Evolutionary conservation across 192 early-diverging fungal species (phyloP).

Genomic region (Funneliformis mosseae): DNA sequence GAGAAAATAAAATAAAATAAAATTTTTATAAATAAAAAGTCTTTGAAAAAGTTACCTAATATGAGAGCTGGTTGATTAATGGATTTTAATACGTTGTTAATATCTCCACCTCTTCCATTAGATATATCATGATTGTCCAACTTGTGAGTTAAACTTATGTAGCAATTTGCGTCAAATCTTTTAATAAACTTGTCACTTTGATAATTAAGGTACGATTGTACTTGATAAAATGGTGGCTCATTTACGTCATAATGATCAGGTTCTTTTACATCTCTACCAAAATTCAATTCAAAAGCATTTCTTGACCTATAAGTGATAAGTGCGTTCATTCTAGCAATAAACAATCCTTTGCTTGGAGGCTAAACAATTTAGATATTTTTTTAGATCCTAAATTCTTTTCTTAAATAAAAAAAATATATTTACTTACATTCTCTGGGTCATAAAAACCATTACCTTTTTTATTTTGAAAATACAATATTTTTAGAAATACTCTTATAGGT

Average conservation of each 20-base stretch:
- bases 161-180: slow-evolving; percentile 98
- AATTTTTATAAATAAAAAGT: too few relatives aligned
- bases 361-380: slow-evolving; percentile 25
- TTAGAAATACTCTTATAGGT: not conserved
- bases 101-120: slow-evolving; percentile 54
- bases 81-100: slow-evolving; percentile 59
- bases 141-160: slow-evolving; percentile 92
- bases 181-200: slow-evolving; percentile 96
- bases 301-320: slow-evolving; percentile 95
- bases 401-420: not conserved
- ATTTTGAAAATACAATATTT: slow-evolving; percentile 21
- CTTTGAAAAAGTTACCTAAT: slow-evolving; percentile 72
- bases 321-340: slow-evolving; percentile 96
- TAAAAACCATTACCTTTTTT: slow-evolving; percentile 64
- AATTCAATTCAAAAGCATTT: slow-evolving; percentile 94
- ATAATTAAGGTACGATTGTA: slow-evolving; percentile 96
- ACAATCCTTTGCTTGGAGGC: slow-evolving; percentile 81
- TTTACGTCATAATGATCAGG: slow-evolving; percentile 19
- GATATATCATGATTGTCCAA: slow-evolving; percentile 93
- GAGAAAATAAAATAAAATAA: not conserved
- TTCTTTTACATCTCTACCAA: slow-evolving; percentile 80
- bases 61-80: slow-evolving; percentile 86
- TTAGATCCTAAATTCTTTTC: not conserved
- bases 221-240: slow-evolving; percentile 76
- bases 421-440: slow-evolving; percentile 45